These are phyloP conservation scores for Powellomyces hirtus DNA, from an alignment of 192 early-diverging fungal genomes.

Conservation along the genomic window DNA sequence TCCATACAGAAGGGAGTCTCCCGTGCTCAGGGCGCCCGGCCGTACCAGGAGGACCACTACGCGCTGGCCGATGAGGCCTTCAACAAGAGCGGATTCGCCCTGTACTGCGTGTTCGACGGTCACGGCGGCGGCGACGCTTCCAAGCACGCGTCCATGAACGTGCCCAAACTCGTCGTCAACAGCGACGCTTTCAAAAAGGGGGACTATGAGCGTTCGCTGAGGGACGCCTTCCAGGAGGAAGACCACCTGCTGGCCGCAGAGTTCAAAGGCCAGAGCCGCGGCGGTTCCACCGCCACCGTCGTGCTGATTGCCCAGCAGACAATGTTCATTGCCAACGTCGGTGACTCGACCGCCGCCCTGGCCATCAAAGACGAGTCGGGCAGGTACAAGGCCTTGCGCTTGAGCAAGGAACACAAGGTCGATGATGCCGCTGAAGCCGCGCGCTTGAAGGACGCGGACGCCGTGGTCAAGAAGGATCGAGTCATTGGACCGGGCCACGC, in stretches of 20 bases:
- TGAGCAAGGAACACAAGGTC: conserved; percentile 34
- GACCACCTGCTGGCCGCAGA: conserved; percentile 11
- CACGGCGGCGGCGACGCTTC: conserved; percentile 27
- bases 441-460: conserved; percentile 21
- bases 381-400: conserved; percentile 10
- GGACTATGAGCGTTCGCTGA: conserved; percentile 3
- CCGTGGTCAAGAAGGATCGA: conserved; percentile 18
- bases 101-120: conserved; percentile 31
- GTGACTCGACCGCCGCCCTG: conserved; percentile 27
- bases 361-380: not conserved
- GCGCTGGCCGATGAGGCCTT: conserved; percentile 22
- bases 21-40: conserved; percentile 15
- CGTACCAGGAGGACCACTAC: conserved; percentile 32
- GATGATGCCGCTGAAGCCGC: conserved; percentile 17
- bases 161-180: conserved; percentile 22
- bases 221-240: conserved; percentile 23
- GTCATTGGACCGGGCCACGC: conserved; percentile 25
- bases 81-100: conserved; percentile 3
- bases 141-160: conserved; percentile 18
- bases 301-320: conserved; percentile 13
- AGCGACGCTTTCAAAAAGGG: conserved; percentile 23
- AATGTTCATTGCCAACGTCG: conserved; percentile 28
- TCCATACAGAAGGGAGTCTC: conserved; percentile 26
- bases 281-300: conserved; percentile 30
- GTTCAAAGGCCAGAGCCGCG: conserved; percentile 10